A percentile compares a stretch with the other conserved stretches of the same genome.
Evolutionary conservation across 805 yeast genomes (phyloP).

Genomic region (Ogataea zsoltii): DNA sequence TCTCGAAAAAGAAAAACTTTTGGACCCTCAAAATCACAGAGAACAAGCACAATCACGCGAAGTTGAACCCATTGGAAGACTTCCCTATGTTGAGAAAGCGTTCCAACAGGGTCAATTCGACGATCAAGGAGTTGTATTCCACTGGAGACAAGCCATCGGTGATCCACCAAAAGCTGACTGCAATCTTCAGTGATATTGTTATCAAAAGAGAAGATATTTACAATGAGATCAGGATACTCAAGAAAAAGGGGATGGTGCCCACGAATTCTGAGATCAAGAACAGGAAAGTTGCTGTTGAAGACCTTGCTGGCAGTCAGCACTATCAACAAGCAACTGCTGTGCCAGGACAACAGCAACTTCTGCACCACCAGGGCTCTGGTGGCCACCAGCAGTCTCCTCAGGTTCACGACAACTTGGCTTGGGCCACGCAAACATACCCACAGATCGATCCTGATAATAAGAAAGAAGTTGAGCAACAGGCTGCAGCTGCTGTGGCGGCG

Average conservation of each 20-base stretch:
- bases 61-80: conserved; percentile 53
- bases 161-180: conserved; percentile 51
- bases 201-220: conserved; percentile 60
- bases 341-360: conserved; percentile 13
- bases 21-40: conserved; percentile 57
- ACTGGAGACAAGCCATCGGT: conserved; percentile 57
- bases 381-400: conserved; percentile 12
- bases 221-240: conserved; percentile 57
- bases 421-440: conserved; percentile 24
- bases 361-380: conserved; percentile 14
- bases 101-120: conserved; percentile 50
- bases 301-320: conserved; percentile 15
- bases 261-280: conserved; percentile 28
- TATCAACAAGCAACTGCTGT: conserved; percentile 13
- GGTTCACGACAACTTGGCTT: conserved; percentile 23
- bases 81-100: conserved; percentile 60
- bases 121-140: conserved; percentile 52
- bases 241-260: conserved; percentile 44
- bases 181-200: conserved; percentile 52
- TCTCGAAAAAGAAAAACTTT: conserved; percentile 46
- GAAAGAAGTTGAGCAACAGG: conserved; percentile 26
- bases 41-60: conserved; percentile 60
- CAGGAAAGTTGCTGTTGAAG: conserved; percentile 28
- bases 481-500: conserved; percentile 30
- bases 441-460: conserved; percentile 23